Conservation (phyloP, 306 rosid genomes). For the Bauhinia variegata region DNA sequence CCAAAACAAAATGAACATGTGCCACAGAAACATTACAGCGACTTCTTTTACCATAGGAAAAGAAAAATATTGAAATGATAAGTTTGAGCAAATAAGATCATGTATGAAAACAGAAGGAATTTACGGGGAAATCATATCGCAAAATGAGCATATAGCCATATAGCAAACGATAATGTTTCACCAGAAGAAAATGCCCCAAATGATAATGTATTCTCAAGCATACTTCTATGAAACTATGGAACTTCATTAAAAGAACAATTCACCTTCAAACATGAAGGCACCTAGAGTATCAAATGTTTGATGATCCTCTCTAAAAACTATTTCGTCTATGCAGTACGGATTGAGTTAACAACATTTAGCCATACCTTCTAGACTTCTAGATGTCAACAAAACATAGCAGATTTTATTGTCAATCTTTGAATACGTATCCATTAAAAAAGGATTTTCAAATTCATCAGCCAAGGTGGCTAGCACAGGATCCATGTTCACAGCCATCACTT, state of each 20-base stretch:
- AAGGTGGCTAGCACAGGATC: slow-evolving; percentile 29
- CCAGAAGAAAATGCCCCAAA: slow-evolving; percentile 23
- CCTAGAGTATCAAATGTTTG: neutral
- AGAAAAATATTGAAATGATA: slow-evolving; percentile 3
- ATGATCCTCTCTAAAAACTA: slow-evolving; percentile 21
- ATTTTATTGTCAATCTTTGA: slow-evolving; percentile 26
- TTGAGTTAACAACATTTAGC: slow-evolving; percentile 34
- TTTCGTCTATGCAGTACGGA: slow-evolving; percentile 31
- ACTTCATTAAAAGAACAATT: neutral
- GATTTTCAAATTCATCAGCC: slow-evolving; percentile 35
- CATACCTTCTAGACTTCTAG: slow-evolving; percentile 30
- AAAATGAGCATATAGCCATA: slow-evolving; percentile 9
- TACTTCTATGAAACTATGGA: neutral
- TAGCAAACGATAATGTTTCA: slow-evolving; percentile 4
- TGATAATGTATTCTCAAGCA: neutral
- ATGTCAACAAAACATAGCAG: slow-evolving; percentile 27
- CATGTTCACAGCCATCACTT: slow-evolving; percentile 31
- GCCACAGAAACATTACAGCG: slow-evolving; percentile 22
- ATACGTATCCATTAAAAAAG: slow-evolving; percentile 26
- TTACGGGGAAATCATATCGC: neutral
- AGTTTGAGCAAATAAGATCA: neutral
- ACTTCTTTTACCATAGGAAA: slow-evolving; percentile 22
- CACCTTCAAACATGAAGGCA: slow-evolving; percentile 13
- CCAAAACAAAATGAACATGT: slow-evolving; percentile 18
- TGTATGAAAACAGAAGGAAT: slow-evolving; percentile 2